Base-by-base conservation (phyloP, 1,284 basidiomycete species). In the Malassezia furfur region DNA sequence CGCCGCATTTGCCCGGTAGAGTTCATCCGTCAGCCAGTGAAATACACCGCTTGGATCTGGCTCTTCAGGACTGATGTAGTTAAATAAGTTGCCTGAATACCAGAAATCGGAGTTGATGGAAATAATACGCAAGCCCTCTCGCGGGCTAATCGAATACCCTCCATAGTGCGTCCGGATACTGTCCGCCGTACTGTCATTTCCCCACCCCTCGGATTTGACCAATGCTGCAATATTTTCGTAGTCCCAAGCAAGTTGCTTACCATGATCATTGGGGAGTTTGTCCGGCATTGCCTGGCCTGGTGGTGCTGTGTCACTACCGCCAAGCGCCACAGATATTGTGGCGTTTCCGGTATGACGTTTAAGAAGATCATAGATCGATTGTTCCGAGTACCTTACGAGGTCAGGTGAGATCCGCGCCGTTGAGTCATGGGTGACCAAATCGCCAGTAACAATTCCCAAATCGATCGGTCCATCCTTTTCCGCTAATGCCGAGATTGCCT, bases 21-120 rank as follows among this genome's bases (percentile, higher is more conserved):
- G 77, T 72, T 88, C 85, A 62, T 87, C 83, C 3, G 87, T 87
- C 52, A 88, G 66, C 77, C 85, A 88, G 25, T 84, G 79, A 60
- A 88, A 77, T 80, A 85, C 85, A 9, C 86, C 85, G 35, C 83
- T 85, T 34, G 78, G 78, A 71, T 88, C 87, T 1, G 83, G 80
- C 36, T 82, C 74, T 17, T 81, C 82, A 66, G 85, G 79, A 67
- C 88, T 85, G 76, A 89, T 83, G 68, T 83, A 87, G 69, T 84
- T 84, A 76, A 86, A 85, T 61, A 80, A 82, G 68, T 88, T 70
- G 46, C 49, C 49, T 49, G 56, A 62, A 64, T 71, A 73, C 67
- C 67, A 70, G 28, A 71, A 63, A 70, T 88, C 83, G 15, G 85
- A 87, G 68, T 88, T 87, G 59, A 88, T 73, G 32, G 85, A 82